phyloP scores from a whole-genome alignment of 106 monocot species.

The Platanthera zijinensis region DNA sequence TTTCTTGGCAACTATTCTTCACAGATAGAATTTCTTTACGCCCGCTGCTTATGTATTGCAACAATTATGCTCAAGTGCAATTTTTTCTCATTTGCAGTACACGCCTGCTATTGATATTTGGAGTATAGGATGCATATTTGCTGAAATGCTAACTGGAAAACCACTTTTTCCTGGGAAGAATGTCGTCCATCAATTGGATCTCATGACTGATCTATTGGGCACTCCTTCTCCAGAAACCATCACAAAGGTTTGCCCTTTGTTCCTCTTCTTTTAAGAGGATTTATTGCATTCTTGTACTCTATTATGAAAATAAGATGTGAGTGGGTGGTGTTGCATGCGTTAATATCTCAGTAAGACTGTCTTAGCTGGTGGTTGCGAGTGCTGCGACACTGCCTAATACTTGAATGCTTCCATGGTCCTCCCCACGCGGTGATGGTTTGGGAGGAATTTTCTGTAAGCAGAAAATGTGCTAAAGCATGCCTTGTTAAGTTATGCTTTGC shows the following conservation, averaged over 20 bases:
- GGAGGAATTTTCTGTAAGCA: too few relatives aligned
- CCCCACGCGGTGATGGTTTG: too few relatives aligned
- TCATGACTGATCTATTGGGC: constrained; percentile 82
- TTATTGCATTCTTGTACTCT: background rate
- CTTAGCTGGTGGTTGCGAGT: too few relatives aligned
- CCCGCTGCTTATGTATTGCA: background rate
- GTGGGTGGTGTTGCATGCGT: background rate
- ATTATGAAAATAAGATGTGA: background rate
- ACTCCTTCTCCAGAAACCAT: constrained; percentile 66
- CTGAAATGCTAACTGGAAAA: constrained; percentile 70
- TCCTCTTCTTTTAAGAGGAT: background rate
- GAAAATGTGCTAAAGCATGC: background rate
- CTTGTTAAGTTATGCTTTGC: background rate
- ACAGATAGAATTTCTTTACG: background rate
- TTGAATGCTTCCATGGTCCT: too few relatives aligned
- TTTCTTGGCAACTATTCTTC: background rate
- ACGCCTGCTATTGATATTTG: constrained; percentile 81
- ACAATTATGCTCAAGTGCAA: background rate
- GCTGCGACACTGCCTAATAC: too few relatives aligned
- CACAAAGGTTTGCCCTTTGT: constrained; percentile 30
- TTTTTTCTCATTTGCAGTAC: constrained; percentile 32
- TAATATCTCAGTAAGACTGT: background rate
- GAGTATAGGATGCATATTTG: constrained; percentile 87
- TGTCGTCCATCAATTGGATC: constrained; percentile 78
- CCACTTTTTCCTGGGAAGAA: constrained; percentile 85